phyloP scores from a whole-genome alignment of 257 asterid genomes.

The Avicennia marina region DNA sequence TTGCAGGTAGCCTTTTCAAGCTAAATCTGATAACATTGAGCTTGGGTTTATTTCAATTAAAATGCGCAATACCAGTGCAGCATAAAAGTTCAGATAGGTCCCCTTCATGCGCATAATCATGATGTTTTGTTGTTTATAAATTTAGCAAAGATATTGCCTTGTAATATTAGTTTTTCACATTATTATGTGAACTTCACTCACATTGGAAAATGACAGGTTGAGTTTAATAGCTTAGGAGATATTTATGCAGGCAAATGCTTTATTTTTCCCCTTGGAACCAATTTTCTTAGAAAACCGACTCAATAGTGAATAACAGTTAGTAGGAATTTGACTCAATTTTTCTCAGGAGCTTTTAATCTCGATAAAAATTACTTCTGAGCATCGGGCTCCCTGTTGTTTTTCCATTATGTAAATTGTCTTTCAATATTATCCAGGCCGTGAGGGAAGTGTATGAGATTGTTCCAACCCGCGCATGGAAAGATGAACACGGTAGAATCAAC shows the following conservation, averaged over 20 bases:
- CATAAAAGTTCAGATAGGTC: no score
- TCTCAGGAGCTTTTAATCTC: background rate
- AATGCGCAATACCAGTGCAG: no score
- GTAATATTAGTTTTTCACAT: no score
- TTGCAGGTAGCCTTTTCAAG: slow-evolving; percentile 54
- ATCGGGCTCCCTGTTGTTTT: background rate
- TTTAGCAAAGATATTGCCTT: no score
- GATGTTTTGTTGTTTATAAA: background rate
- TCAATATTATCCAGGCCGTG: slow-evolving; percentile 56
- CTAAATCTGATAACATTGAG: background rate
- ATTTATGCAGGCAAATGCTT: no score
- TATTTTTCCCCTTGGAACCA: no score
- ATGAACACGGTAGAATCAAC: slow-evolving; percentile 50
- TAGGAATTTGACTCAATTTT: no score
- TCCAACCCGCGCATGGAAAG: slow-evolving; percentile 78
- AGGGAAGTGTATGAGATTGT: slow-evolving; percentile 93
- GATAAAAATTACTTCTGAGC: background rate
- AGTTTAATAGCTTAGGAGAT: no score
- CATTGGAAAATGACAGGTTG: no score
- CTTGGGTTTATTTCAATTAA: slow-evolving; percentile 1
- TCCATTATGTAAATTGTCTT: slow-evolving; percentile 4
- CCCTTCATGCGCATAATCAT: no score
- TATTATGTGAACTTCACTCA: no score
- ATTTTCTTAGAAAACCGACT: background rate
- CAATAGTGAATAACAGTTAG: no score